A percentile compares a stretch with the other conserved stretches of the same genome.
phyloP scores from a whole-genome alignment of 1,284 basidiomycete species.

The Trametes hirsuta region DNA sequence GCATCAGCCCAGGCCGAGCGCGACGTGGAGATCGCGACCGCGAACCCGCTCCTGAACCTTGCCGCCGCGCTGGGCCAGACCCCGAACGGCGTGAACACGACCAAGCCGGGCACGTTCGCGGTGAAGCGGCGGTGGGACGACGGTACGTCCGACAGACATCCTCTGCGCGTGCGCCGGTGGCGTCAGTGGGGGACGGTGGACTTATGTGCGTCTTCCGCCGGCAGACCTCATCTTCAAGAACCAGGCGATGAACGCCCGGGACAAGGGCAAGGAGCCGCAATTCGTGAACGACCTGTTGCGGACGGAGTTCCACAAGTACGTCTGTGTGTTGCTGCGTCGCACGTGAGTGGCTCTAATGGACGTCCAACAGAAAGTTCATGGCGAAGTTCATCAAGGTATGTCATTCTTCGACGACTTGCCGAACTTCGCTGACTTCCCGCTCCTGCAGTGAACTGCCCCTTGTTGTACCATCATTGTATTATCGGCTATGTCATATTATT shows the following conservation, averaged over 20 bases:
- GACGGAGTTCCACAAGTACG: slow-evolving; percentile 90
- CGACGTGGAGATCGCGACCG: slow-evolving; percentile 83
- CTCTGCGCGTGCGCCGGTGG: not conserved
- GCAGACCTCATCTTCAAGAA: slow-evolving; percentile 97
- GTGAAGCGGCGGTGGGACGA: slow-evolving; percentile 97
- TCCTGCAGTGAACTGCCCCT: not conserved
- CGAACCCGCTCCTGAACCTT: slow-evolving; percentile 87
- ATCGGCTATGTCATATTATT: slow-evolving; percentile 2
- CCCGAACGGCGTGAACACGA: slow-evolving; percentile 69
- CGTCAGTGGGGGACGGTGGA: not conserved
- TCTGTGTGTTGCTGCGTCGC: slow-evolving; percentile 22
- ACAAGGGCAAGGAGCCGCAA: slow-evolving; percentile 75
- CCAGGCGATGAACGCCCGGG: slow-evolving; percentile 74
- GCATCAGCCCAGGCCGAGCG: slow-evolving; percentile 66
- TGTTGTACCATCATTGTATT: slow-evolving; percentile 11
- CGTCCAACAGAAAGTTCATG: slow-evolving; percentile 69
- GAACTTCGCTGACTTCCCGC: not conserved
- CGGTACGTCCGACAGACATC: slow-evolving; percentile 48
- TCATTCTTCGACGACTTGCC: not conserved
- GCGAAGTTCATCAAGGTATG: slow-evolving; percentile 75
- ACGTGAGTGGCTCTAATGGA: slow-evolving; percentile 1
- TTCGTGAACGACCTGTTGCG: slow-evolving; percentile 94
- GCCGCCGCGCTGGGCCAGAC: slow-evolving; percentile 83
- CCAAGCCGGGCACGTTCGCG: slow-evolving; percentile 81
- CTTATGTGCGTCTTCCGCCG: not conserved